phyloP scores from a whole-genome alignment of 805 yeast species.

The Saturnispora ahearnii region DNA sequence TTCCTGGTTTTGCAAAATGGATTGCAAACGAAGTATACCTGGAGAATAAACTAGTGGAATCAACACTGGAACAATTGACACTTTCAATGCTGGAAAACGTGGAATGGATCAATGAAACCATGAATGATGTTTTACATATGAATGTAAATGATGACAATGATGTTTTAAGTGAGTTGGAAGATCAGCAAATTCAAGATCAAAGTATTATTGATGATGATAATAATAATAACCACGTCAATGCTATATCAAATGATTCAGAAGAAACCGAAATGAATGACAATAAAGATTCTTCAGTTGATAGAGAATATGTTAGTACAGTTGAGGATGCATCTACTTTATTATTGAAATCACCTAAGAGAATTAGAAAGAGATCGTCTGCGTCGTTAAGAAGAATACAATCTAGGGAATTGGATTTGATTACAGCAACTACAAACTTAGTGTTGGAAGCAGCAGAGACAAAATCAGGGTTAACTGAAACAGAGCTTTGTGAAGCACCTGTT shows the following conservation, averaged over 20 bases:
- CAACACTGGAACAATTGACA: slow-evolving; percentile 19
- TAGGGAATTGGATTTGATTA: slow-evolving; percentile 15
- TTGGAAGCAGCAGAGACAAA: background rate
- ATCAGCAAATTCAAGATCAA: background rate
- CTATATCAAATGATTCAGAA: background rate
- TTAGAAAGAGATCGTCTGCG: slow-evolving; percentile 13
- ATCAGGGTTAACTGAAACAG: background rate
- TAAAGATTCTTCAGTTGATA: background rate
- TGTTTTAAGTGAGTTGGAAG: background rate
- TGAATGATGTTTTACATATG: slow-evolving; percentile 17
- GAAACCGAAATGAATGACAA: background rate
- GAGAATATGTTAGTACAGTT: too few species aligned
- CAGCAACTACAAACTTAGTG: slow-evolving; percentile 13
- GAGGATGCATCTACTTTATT: slow-evolving; percentile 12
- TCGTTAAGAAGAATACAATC: slow-evolving; percentile 15
- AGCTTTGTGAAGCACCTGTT: background rate
- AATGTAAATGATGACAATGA: background rate
- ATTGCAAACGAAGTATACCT: slow-evolving; percentile 24
- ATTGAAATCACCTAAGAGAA: slow-evolving; percentile 21
- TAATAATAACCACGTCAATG: background rate
- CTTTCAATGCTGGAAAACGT: slow-evolving; percentile 19
- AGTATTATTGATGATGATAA: background rate
- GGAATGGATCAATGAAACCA: slow-evolving; percentile 26
- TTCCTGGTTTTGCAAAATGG: slow-evolving; percentile 30
- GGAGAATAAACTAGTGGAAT: slow-evolving; percentile 20